Conservation (phyloP, 2,329 filamentous ascomycete species). For the Saccharata proteae region DNA sequence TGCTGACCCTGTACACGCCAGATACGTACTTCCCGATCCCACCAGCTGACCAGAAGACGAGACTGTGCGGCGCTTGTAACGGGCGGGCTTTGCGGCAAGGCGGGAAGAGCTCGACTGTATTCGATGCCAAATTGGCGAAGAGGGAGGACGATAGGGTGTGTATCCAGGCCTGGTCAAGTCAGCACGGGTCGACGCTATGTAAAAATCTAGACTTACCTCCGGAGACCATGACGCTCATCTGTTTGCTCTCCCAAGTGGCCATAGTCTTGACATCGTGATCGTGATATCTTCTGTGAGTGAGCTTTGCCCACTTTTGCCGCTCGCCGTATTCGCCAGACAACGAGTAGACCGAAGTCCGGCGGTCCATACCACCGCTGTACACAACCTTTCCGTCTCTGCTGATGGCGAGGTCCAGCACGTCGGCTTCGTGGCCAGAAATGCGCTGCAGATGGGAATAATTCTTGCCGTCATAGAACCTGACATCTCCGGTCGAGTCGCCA, state of each 20-base stretch:
- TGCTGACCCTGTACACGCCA: constrained; percentile 50
- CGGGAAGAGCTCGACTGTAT: constrained; percentile 69
- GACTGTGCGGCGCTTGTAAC: constrained; percentile 60
- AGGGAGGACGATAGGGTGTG: constrained; percentile 69
- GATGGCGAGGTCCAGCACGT: constrained; percentile 77
- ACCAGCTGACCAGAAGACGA: constrained; percentile 79
- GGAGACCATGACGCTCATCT: constrained; percentile 77
- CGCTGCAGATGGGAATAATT: constrained; percentile 82
- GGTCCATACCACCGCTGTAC: constrained; percentile 84
- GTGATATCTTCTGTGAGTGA: constrained; percentile 78
- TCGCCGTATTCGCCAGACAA: constrained; percentile 28
- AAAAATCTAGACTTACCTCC: constrained; percentile 51
- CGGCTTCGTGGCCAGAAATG: constrained; percentile 75
- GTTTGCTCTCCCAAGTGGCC: constrained; percentile 74
- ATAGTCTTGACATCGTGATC: constrained; percentile 92
- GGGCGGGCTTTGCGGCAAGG: constrained; percentile 66
- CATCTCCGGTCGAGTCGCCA: constrained; percentile 85
- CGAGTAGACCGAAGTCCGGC: constrained; percentile 73
- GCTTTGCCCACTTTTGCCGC: constrained; percentile 59
- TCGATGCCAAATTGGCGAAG: constrained; percentile 66
- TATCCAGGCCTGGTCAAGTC: constrained; percentile 58
- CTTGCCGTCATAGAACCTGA: constrained; percentile 87
- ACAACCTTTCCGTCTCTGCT: constrained; percentile 72
- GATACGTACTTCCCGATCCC: constrained; percentile 75
- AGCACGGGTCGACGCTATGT: constrained; percentile 18